Conservation (phyloP, 2,329 filamentous ascomycete species). For the Aspergillus thermomutatus region DNA sequence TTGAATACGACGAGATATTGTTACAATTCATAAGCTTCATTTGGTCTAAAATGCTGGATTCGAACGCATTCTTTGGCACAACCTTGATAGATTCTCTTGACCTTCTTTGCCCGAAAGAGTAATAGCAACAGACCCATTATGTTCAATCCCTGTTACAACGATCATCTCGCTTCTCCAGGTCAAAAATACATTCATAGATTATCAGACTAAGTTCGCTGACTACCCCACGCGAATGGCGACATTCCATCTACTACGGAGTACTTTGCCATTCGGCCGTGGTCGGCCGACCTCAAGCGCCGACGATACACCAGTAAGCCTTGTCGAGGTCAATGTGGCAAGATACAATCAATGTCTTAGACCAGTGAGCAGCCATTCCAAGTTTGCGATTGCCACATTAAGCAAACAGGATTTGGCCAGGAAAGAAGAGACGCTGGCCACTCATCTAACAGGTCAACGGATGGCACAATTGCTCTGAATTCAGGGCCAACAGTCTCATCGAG, state of each 20-base stretch:
- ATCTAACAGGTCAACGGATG: background rate
- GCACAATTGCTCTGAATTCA: too few relatives aligned
- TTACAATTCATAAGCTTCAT: too few relatives aligned
- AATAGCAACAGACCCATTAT: too few relatives aligned
- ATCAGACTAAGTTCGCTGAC: background rate
- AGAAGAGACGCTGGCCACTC: background rate
- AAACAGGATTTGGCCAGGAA: background rate
- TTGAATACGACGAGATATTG: background rate
- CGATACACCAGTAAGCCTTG: background rate
- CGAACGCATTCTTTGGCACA: too few relatives aligned
- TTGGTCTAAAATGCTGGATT: too few relatives aligned
- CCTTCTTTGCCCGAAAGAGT: too few relatives aligned
- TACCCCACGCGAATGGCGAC: too few relatives aligned
- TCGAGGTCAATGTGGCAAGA: background rate
- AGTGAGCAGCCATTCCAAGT: background rate
- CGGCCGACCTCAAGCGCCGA: background rate
- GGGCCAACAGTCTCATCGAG: background rate
- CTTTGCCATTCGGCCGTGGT: background rate
- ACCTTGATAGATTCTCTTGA: too few relatives aligned
- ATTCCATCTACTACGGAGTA: too few relatives aligned
- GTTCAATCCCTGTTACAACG: too few relatives aligned
- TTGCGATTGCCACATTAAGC: background rate
- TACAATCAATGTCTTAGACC: background rate
- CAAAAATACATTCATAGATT: background rate
- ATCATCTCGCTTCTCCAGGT: too few relatives aligned